Base-by-base conservation (phyloP, 2,329 filamentous ascomycete genomes). In the Aspergillus udagawae region DNA sequence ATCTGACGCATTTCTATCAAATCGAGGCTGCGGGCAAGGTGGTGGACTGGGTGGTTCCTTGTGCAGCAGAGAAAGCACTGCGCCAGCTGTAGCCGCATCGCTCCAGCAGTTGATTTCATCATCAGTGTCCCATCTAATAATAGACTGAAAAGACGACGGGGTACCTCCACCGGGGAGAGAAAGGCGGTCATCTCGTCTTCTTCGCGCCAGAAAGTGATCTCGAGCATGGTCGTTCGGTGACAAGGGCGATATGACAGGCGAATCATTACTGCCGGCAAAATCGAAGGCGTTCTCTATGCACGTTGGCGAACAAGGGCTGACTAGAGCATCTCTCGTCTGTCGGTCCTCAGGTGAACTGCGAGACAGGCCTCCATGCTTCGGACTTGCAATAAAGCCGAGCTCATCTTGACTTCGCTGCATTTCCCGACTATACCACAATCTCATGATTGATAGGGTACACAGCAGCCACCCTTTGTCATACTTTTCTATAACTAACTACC, bases 61-160 rank as follows among this genome's bases (percentile, higher is more conserved):
- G 5, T 57, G 61, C 28, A 63, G 60, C 28, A 63, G 42, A 45
- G 60, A 60, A 32, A 63, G 60, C 4, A 64, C 62, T 14, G 55
- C 55, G 29, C 55, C 50, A 23, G 62, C 62, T 14, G 62, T 64
- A 28, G 47, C 49, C 10, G 58, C 62, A 52, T 64, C 62, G 25
- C 57, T 62, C 62, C 62, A 64, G 52, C 50, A 53, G 12, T 27
- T 50, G 12, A 21, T 41, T 44, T 51, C 48, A 21, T 49, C 47
- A 27, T 42, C 29, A 25, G 42, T 12, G 25, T 55, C 23, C 38
- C 48, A 51, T 38, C 51, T 51, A n/a, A 44, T 48, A 49, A 32
- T 47, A 27, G 32, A 49, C 14, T 14, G 29, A 45, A 54, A 20
- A 17, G 38, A 27, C 9, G 29, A 28, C 21, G 20, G 14, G 45